Evolutionary conservation across 2,329 filamentous ascomycete genomes (phyloP), one percentile per base, ranked within the genome.

Genomic region (Aureobasidium subglaciale): DNA sequence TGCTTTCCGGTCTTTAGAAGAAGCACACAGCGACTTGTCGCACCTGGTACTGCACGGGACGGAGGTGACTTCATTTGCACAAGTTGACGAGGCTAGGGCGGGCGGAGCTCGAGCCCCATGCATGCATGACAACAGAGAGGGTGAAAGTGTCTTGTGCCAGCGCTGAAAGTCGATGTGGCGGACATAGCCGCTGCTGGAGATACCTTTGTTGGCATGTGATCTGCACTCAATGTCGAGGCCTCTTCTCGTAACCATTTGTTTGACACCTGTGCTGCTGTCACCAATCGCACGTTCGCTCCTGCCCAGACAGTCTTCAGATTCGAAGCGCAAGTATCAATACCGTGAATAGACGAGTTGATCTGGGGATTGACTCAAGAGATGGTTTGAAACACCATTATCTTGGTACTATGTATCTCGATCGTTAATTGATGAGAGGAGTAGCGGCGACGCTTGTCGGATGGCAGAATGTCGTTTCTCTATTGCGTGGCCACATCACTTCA

Each of bases 121-220:
- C n/a, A n/a, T n/a, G n/a, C 18, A 48, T 48, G 43, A 48, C 27
- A 16, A 24, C n/a, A 34, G 18, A 30, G 22, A 8, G 43, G 43
- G 2, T 29, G 34, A 24, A 46, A 34, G 20, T 27, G 43, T 4
- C 18, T 48, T 67, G 30, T 68, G n/a, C 34, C 61, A 11, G 89
- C 88, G 0, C 77, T 81, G 59, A 86, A 87, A 70, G 86, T 90
- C 18, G 73, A 79, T 56, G 92, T 96, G 1, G 83, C 96, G 5
- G 92, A 97, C 69, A 97, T 92, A 1, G 97, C 92, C 7, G 92
- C 87, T 2, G 92, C 92, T 5, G 92, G 92, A 0, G 92, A 97
- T 69, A 96, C 92, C 0, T 96, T 96, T 72, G 88, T 95, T 4
- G 92, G 92, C 27, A 32, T 22, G 43, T 48, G 34, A 22, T 32